These are phyloP conservation scores for maize (Zea mays) DNA, from an alignment of 176 grass and related monocot genomes.

Conservation along the genomic window Zm-B73-REFERENCE-NAM-5.0 NC_050103.1:126974001-126974500, in stretches of 20 bases:
- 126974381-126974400: conserved; percentile 3
- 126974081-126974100: conserved; percentile 59
- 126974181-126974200: conserved; percentile 45
- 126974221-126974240: not conserved
- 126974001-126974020: conserved; percentile 35
- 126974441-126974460: not conserved
- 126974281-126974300: not conserved
- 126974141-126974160: conserved; percentile 83
- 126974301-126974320: conserved; percentile 4
- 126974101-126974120: conserved; percentile 72
- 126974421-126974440: not conserved
- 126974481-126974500: too few species aligned
- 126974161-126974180: conserved; percentile 86
- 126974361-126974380: conserved; percentile 14
- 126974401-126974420: conserved; percentile 19
- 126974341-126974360: not conserved
- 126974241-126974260: not conserved
- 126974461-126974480: not conserved
- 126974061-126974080: conserved; percentile 35
- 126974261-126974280: not conserved
- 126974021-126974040: conserved; percentile 24
- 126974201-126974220: not conserved
- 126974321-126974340: not conserved
- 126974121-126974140: conserved; percentile 86
- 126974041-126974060: conserved; percentile 35